These are phyloP conservation scores for Panaeolus papilionaceus DNA, from an alignment of 768 basidiomycete genomes.

Conservation along the genomic window DNA sequence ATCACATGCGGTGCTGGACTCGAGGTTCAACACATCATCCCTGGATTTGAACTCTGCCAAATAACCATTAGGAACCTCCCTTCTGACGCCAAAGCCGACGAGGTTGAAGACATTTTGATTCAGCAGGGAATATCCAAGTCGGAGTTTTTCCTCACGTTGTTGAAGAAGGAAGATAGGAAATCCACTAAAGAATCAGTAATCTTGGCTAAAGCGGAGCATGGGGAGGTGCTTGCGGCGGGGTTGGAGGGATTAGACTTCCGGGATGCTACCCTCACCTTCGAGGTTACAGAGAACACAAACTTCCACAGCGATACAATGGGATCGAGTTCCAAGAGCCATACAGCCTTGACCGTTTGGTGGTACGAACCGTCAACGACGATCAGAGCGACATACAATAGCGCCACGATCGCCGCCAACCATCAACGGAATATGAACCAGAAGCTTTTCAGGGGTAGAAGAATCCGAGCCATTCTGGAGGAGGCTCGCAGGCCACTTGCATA, in stretches of 20 bases:
- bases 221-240: conserved; percentile 44
- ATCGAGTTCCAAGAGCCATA: conserved; percentile 27
- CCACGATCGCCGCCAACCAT: conserved; percentile 40
- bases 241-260: conserved; percentile 58
- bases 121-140: conserved; percentile 48
- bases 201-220: conserved; percentile 47
- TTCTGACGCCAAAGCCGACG: conserved; percentile 39
- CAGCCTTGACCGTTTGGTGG: conserved; percentile 59
- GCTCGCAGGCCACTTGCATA: background rate
- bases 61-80: conserved; percentile 55
- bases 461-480: conserved; percentile 43
- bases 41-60: conserved; percentile 59
- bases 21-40: conserved; percentile 47
- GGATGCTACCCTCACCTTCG: conserved; percentile 46
- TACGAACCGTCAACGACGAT: conserved; percentile 50
- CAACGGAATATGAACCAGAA: conserved; percentile 42
- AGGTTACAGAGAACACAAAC: conserved; percentile 45
- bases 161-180: conserved; percentile 31
- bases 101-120: conserved; percentile 49
- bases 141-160: conserved; percentile 34
- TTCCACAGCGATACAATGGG: conserved; percentile 47
- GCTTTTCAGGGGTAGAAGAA: conserved; percentile 45
- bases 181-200: conserved; percentile 43
- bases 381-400: conserved; percentile 47
- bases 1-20: conserved; percentile 60